phyloP scores from a whole-genome alignment of 495 filamentous ascomycete genomes.

The Tetracladium setigerum region DNA sequence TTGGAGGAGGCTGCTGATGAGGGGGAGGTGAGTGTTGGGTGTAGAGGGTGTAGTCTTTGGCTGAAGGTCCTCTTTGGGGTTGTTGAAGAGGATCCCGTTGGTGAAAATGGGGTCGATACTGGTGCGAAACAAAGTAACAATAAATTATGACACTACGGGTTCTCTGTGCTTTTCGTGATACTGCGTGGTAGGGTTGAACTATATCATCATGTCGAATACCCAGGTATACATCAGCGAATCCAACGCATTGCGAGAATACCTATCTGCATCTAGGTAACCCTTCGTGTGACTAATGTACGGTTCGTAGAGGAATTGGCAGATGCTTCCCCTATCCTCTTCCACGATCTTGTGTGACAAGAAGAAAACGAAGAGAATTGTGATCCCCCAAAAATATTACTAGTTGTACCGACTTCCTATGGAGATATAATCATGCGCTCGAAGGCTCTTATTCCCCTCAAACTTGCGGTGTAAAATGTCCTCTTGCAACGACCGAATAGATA shows the following conservation, averaged over 20 bases:
- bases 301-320: too few species aligned
- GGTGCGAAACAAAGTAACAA: neutral
- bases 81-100: slow-evolving; percentile 34
- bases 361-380: too few species aligned
- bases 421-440: slow-evolving; percentile 21
- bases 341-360: too few species aligned
- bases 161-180: neutral
- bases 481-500: slow-evolving; percentile 19
- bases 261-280: too few species aligned
- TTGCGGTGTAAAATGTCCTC: slow-evolving; percentile 17
- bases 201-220: too few species aligned
- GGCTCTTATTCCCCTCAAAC: slow-evolving; percentile 25
- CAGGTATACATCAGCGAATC: too few species aligned
- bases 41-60: slow-evolving; percentile 76
- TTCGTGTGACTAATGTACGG: too few species aligned
- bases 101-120: neutral
- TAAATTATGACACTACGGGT: neutral
- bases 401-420: slow-evolving; percentile 25
- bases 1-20: slow-evolving; percentile 50
- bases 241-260: too few species aligned
- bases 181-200: too few species aligned
- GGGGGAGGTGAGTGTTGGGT: slow-evolving; percentile 69
- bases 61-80: slow-evolving; percentile 65
- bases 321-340: too few species aligned
- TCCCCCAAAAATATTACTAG: neutral